Evolutionary conservation across 352 stramenopile species (phyloP), one percentile per base, ranked within the genome.

Genomic region (Globisporangium ultimum): DNA sequence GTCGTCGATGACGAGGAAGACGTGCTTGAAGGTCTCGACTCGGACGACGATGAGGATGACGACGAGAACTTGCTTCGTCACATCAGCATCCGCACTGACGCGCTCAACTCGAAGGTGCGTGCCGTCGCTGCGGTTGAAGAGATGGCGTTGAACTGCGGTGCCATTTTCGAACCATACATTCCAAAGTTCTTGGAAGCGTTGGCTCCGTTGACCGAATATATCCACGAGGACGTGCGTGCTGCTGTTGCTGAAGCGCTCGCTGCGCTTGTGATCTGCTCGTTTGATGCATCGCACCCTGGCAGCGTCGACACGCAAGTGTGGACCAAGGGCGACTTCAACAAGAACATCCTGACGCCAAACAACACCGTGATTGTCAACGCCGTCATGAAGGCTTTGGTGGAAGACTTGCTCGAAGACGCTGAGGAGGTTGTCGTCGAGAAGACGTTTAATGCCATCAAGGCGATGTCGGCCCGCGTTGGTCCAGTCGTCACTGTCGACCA

Each of bases 401-500:
- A 91, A 14, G 82, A 94, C 45, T 70, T 95, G n/a, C 68, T 93
- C 15, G 71, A 93, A 55, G 87, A 96, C 64, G 62, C 70, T 18
- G 83, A 96, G 58, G 82, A 88, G 54, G 61, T 88, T 36, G 84
- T 99, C 14, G 96, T 99, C 55, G 94, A 97, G 77, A 97, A 97
- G 67, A 87, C 96, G 1, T 96, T 98, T 60, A 98, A 95, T 52
- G 95, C 95, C 17, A 84, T 99, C 53, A 98, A 97, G 67, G 87
- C 97, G 56, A 96, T 99, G 82, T 97, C 94, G 49, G 89, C 94
- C 36, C 92, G 97, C 56, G 88, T 97, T 32, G 96, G 93, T 17
- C 77, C 87, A 5, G 80, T 93, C 18, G 98, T 98, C 54, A 91
- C 83, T 17, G 88, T 94, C 57, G 88, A 96, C 34, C 84, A 97